A percentile compares a stretch with the other conserved stretches of the same genome.
These are phyloP conservation scores for Aspergillus funiculosus DNA, from an alignment of 495 filamentous ascomycete genomes.

Conservation along the genomic window DNA sequence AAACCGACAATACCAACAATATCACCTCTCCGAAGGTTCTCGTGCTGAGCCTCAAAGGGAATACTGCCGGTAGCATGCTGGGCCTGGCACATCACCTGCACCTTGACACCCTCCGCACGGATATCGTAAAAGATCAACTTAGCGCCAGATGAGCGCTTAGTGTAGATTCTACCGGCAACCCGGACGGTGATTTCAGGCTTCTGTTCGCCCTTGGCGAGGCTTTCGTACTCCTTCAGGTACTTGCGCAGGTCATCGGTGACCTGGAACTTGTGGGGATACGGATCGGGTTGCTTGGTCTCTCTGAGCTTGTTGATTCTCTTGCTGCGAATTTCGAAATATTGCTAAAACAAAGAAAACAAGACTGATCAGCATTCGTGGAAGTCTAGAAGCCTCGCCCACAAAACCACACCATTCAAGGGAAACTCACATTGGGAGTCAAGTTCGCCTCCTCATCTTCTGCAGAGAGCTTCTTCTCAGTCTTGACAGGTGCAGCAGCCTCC, in stretches of 20 bases:
- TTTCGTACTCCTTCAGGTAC: slow-evolving; percentile 66
- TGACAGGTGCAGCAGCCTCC: slow-evolving; percentile 66
- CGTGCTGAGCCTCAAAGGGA: slow-evolving; percentile 80
- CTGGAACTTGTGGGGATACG: slow-evolving; percentile 97
- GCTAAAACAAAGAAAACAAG: slow-evolving; percentile 40
- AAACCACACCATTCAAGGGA: neutral
- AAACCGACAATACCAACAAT: slow-evolving; percentile 85
- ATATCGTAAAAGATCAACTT: slow-evolving; percentile 95
- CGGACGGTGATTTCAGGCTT: slow-evolving; percentile 64
- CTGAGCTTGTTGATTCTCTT: slow-evolving; percentile 79
- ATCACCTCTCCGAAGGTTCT: slow-evolving; percentile 83
- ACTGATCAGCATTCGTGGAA: slow-evolving; percentile 14
- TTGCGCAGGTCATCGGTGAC: slow-evolving; percentile 71
- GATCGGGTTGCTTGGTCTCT: slow-evolving; percentile 72
- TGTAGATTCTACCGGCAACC: slow-evolving; percentile 81
- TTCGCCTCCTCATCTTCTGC: slow-evolving; percentile 66
- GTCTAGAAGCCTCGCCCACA: neutral
- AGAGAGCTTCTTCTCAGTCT: slow-evolving; percentile 61
- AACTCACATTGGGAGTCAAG: slow-evolving; percentile 80
- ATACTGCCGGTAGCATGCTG: slow-evolving; percentile 58
- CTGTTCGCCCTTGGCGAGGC: slow-evolving; percentile 80
- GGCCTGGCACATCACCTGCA: slow-evolving; percentile 88
- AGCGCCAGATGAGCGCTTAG: slow-evolving; percentile 71
- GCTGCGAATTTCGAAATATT: slow-evolving; percentile 97
- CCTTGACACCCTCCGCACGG: slow-evolving; percentile 71